These are phyloP conservation scores for Penicillium antarcticum DNA, from an alignment of 495 filamentous ascomycete genomes.

Conservation along the genomic window DNA sequence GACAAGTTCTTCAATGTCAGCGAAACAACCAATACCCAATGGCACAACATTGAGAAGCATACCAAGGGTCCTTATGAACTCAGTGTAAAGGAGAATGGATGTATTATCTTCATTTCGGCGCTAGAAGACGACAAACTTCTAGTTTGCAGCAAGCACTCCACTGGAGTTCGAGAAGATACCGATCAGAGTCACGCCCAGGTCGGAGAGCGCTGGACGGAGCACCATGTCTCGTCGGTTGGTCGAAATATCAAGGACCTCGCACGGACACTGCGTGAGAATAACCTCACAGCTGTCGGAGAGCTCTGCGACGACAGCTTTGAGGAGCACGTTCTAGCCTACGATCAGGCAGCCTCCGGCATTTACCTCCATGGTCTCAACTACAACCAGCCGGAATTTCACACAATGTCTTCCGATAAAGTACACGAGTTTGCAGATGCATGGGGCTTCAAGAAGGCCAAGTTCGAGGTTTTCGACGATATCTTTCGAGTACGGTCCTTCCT, in stretches of 20 bases:
- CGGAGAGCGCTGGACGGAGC: conserved; percentile 82
- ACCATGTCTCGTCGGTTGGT: conserved; percentile 69
- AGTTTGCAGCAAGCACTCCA: conserved; percentile 98
- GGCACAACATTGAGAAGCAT: conserved; percentile 71
- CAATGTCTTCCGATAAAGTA: conserved; percentile 72
- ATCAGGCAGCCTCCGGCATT: conserved; percentile 77
- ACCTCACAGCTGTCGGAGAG: conserved; percentile 91
- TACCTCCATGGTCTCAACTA: conserved; percentile 96
- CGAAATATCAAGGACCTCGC: conserved; percentile 77
- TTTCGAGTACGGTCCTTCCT: conserved; percentile 72
- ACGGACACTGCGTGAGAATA: conserved; percentile 67
- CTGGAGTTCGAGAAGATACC: conserved; percentile 65
- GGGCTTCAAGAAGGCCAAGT: conserved; percentile 89
- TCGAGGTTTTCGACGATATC: conserved; percentile 72
- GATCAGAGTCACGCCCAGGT: conserved; percentile 77
- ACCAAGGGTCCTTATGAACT: conserved; percentile 92
- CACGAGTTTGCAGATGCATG: conserved; percentile 87
- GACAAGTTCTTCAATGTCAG: conserved; percentile 98
- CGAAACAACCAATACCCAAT: conserved; percentile 74
- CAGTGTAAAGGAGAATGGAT: conserved; percentile 96
- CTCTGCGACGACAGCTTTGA: conserved; percentile 95
- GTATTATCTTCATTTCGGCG: conserved; percentile 95
- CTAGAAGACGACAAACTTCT: conserved; percentile 82
- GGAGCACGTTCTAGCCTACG: conserved; percentile 93
- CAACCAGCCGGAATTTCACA: conserved; percentile 85